phyloP scores from a whole-genome alignment of 1,284 basidiomycete species.

The Pisolithus thermaeus region DNA sequence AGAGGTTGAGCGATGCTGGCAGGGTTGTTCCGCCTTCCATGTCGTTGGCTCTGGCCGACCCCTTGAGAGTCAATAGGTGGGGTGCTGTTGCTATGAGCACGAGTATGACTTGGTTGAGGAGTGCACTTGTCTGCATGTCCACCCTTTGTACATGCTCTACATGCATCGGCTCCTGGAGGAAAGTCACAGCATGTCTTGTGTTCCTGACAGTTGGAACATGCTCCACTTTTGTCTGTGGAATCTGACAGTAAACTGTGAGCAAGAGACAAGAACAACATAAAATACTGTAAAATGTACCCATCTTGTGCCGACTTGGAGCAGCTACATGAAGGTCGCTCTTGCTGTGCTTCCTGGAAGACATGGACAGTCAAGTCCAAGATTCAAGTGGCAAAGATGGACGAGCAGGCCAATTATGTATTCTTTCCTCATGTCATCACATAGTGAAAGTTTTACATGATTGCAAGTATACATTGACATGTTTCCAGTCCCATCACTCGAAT shows the following conservation, averaged over 20 bases:
- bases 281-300: too few relatives aligned
- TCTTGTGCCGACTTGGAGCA: too few relatives aligned
- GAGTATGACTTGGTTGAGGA: not conserved
- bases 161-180: not conserved
- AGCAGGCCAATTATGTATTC: too few relatives aligned
- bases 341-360: too few relatives aligned
- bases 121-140: not conserved
- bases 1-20: not conserved
- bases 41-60: not conserved
- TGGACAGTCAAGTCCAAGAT: too few relatives aligned
- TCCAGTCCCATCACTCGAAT: too few relatives aligned
- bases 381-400: too few relatives aligned
- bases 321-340: too few relatives aligned
- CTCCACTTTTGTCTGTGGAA: not conserved
- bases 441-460: too few relatives aligned
- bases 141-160: not conserved
- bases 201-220: not conserved
- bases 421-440: too few relatives aligned
- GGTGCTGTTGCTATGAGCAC: not conserved
- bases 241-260: not conserved
- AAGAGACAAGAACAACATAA: not conserved
- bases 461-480: too few relatives aligned
- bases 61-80: not conserved
- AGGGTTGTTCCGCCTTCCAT: not conserved
- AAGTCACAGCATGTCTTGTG: not conserved